Evolutionary conservation across 2,329 filamentous ascomycete genomes (phyloP).

Genomic region (Arthrobotrys conoides): DNA sequence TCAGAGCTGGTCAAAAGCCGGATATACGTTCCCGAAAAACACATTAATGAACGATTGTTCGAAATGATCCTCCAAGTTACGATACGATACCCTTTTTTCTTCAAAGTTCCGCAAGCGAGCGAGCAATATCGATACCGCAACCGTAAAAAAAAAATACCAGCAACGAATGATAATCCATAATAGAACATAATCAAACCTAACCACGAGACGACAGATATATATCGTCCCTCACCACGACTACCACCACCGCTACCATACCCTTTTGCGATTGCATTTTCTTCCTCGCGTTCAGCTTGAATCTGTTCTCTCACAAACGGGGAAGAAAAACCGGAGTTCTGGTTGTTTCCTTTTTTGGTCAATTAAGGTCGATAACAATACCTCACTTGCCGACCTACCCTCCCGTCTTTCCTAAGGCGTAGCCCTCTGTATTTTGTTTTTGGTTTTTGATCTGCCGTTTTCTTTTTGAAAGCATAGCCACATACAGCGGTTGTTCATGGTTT

Average conservation of each 20-base stretch:
- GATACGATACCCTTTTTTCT: slow-evolving; percentile 16
- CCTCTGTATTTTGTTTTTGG: neutral
- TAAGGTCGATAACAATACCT: neutral
- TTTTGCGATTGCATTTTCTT: slow-evolving; percentile 27
- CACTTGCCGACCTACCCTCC: neutral
- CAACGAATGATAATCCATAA: slow-evolving; percentile 23
- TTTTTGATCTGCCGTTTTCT: slow-evolving; percentile 15
- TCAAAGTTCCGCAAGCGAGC: slow-evolving; percentile 2
- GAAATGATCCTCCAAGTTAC: slow-evolving; percentile 20
- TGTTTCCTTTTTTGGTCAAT: neutral
- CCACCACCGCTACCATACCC: neutral
- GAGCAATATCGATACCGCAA: slow-evolving; percentile 28
- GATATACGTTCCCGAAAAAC: slow-evolving; percentile 54
- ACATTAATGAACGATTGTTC: slow-evolving; percentile 55
- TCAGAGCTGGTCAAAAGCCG: slow-evolving; percentile 57
- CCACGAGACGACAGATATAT: neutral
- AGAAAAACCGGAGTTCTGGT: slow-evolving; percentile 42
- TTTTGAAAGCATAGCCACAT: slow-evolving; percentile 33
- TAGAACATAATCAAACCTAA: neutral
- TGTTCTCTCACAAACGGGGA: slow-evolving; percentile 24
- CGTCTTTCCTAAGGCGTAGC: neutral
- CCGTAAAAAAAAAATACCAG: slow-evolving; percentile 10
- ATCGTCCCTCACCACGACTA: neutral
- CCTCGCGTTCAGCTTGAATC: slow-evolving; percentile 3
- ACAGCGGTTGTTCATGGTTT: slow-evolving; percentile 24